Evolutionary conservation across 805 yeast genomes (phyloP).

Genomic region (Helenozyma rhizophorensis): DNA sequence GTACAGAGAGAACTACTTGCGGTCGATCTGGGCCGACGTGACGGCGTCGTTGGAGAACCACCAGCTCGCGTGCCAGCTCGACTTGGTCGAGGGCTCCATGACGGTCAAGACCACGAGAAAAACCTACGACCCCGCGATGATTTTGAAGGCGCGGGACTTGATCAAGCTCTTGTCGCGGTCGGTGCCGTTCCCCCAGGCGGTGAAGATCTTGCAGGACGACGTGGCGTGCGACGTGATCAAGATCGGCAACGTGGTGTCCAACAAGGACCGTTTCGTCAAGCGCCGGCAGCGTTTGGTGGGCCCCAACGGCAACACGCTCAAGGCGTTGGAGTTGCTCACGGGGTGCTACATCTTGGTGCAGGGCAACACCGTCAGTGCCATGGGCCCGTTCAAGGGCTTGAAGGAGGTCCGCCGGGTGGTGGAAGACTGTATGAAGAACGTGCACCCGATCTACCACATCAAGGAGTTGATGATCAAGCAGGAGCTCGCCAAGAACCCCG

Average conservation of each 20-base stretch:
- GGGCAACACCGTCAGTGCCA: constrained; percentile 93
- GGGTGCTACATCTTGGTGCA: constrained; percentile 93
- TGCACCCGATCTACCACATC: constrained; percentile 97
- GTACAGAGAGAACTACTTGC: constrained; percentile 86
- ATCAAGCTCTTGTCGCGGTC: constrained; percentile 91
- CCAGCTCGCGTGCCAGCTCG: constrained; percentile 77
- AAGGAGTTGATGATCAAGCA: constrained; percentile 97
- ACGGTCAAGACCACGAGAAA: constrained; percentile 93
- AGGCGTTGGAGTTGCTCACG: constrained; percentile 92
- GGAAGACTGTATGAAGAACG: constrained; percentile 94
- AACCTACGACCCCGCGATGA: constrained; percentile 91
- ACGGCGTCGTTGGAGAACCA: constrained; percentile 71
- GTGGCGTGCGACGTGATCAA: constrained; percentile 94
- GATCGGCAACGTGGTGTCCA: constrained; percentile 83
- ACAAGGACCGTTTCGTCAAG: constrained; percentile 90
- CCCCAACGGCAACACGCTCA: constrained; percentile 93
- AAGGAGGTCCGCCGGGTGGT: constrained; percentile 91
- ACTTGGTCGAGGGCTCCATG: constrained; percentile 96
- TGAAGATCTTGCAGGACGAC: constrained; percentile 86
- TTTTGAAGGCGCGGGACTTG: constrained; percentile 90
- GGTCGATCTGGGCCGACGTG: constrained; percentile 91
- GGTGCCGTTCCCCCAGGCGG: constrained; percentile 95
- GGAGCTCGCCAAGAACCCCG: constrained; percentile 92
- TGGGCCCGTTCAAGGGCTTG: constrained; percentile 94
- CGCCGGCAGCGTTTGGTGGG: constrained; percentile 96